A percentile compares a stretch with the other conserved stretches of the same genome.
Evolutionary conservation across 1,284 basidiomycete species (phyloP).

Genomic region (Phlebopus sp.): DNA sequence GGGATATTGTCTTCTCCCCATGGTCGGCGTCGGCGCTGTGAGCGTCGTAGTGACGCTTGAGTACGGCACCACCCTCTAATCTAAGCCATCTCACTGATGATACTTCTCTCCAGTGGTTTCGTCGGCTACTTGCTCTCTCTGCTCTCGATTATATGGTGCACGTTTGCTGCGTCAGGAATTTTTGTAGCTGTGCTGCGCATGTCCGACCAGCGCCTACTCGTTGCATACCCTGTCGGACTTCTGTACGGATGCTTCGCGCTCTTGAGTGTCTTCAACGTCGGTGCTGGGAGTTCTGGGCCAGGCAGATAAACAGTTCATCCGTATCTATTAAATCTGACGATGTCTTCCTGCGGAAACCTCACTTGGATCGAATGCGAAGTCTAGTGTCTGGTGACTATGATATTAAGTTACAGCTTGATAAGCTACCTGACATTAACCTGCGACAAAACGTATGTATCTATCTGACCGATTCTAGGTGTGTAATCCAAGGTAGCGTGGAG

Average conservation of each 20-base stretch:
- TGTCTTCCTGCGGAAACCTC: not conserved
- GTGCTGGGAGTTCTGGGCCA: slow-evolving; percentile 27
- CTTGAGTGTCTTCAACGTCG: slow-evolving; percentile 77
- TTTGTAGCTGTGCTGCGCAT: slow-evolving; percentile 92
- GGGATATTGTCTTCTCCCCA: slow-evolving; percentile 95
- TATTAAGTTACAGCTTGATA: too few species aligned
- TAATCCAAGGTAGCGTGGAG: too few species aligned
- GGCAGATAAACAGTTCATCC: slow-evolving; percentile 24
- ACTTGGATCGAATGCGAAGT: not conserved
- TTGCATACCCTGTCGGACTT: slow-evolving; percentile 91
- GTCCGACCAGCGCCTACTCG: slow-evolving; percentile 89
- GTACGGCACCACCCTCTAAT: slow-evolving; percentile 48
- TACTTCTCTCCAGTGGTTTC: slow-evolving; percentile 51
- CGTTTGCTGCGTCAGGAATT: slow-evolving; percentile 90
- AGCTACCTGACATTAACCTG: too few species aligned
- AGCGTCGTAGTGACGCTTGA: slow-evolving; percentile 88
- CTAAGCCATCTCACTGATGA: slow-evolving; percentile 7
- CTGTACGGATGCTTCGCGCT: slow-evolving; percentile 92
- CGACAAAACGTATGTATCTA: too few species aligned
- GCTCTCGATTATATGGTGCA: slow-evolving; percentile 90
- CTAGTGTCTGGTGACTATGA: too few species aligned
- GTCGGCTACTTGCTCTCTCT: slow-evolving; percentile 82
- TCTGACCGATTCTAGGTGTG: too few species aligned
- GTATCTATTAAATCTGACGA: slow-evolving; percentile 12
- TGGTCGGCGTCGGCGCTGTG: slow-evolving; percentile 92